Evolutionary conservation across 192 early-diverging fungal genomes (phyloP), one percentile per base, ranked within the genome.

Genomic region (Linnemannia zychae): DNA sequence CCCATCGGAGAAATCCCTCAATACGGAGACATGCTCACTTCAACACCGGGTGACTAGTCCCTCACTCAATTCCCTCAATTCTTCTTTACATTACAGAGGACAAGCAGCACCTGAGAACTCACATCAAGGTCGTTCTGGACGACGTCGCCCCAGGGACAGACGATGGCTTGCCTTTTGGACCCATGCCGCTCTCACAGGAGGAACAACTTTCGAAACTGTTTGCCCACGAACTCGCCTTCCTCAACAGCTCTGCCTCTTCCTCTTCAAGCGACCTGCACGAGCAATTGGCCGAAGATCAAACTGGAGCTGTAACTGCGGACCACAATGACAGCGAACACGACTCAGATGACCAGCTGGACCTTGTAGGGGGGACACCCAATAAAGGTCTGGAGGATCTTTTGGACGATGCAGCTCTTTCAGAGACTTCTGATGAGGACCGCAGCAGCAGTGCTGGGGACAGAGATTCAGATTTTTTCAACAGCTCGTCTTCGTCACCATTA

Each of bases 81-180:
- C 17, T n/a, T 12, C 31, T 28, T 15, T 15, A 4, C 28, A 12
- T 63, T 47, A 9, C 74, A 78, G 83, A 85, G 69, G 83, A 85
- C 74, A 79, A 85, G 49, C 22, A 79, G 18, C 83, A 85, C 66
- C 50, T 85, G 15, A 79, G 49, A 33, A 75, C 83, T 1, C 76
- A 70, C 44, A 85, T 85, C 74, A 85, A 79, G 70, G 83, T 85
- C 15, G 83, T 85, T 34, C 52, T 85, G 31, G 83, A 84, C n/a
- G 75, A 78, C 36, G 9, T 72, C 38, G 48, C 71, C 6, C 70
- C 46, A n/a, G 74, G 52, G 7, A 18, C 67, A 7, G 49, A 17
- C 20, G 36, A 50, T 1, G 38, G n/a, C 24, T 6, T 20, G 5
- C 57, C 49, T 3, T 72, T 65, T 24, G 74, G 77, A 9, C 77